phyloP scores from a whole-genome alignment of 495 filamentous ascomycete genomes.

The Aspergillus coremiiformis region DNA sequence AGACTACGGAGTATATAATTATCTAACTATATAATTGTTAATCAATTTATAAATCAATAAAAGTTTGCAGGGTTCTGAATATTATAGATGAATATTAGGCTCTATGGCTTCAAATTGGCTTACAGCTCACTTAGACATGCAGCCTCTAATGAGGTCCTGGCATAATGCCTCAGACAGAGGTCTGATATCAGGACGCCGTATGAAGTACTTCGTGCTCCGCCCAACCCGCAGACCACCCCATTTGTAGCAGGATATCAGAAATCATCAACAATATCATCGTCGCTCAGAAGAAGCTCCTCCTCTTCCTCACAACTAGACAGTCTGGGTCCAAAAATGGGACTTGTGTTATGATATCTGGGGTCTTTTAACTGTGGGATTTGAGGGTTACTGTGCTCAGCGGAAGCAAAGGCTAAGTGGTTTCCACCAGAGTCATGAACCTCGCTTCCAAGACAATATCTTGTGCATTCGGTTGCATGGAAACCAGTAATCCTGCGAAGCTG shows the following conservation, averaged over 20 bases:
- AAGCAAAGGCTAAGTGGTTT: not conserved
- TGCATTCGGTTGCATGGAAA: conserved; percentile 47
- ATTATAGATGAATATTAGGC: too few relatives aligned
- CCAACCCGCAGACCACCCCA: too few relatives aligned
- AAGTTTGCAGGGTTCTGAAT: too few relatives aligned
- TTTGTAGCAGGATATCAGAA: conserved; percentile 5
- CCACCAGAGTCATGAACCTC: conserved; percentile 36
- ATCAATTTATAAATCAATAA: too few relatives aligned
- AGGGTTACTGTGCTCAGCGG: not conserved
- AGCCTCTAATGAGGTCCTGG: too few relatives aligned
- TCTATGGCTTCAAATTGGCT: too few relatives aligned
- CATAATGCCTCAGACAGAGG: too few relatives aligned
- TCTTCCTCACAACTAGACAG: conserved; percentile 2
- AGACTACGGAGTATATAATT: too few relatives aligned
- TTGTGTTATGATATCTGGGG: conserved; percentile 1
- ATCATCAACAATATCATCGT: conserved; percentile 95
- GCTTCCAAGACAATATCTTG: conserved; percentile 42
- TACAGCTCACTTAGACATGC: too few relatives aligned
- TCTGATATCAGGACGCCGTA: too few relatives aligned
- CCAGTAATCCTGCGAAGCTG: conserved; percentile 64
- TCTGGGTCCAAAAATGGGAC: conserved; percentile 7
- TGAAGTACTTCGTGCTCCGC: too few relatives aligned
- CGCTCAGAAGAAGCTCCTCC: conserved; percentile 64
- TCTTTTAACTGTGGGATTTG: not conserved
- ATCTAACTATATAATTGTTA: too few relatives aligned